Base-by-base conservation (phyloP, 2,329 filamentous ascomycete species). In the Verticillium dahliae region DNA sequence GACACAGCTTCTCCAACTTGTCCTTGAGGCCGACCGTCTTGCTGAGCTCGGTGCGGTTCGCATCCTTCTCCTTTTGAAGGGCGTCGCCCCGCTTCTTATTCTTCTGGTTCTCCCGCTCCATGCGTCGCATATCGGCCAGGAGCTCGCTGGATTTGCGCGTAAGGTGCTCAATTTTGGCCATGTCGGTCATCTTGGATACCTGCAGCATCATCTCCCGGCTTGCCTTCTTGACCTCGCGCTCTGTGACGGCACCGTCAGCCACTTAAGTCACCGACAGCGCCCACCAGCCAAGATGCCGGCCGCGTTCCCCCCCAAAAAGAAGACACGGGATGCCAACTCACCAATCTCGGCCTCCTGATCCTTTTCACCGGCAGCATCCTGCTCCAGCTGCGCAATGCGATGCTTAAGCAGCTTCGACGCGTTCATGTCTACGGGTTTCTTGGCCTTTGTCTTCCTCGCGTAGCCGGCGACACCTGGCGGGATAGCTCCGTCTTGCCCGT, bases 311-410 rank as follows among this genome's bases (percentile, higher is more conserved):
- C 2, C 18, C 18, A 22, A 22, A 22, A 31, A 57, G 27, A 66
- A 2, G 35, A 65, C 57, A 57, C 45, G 45, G 27, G 27, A 52
- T 52, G 45, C 50, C 50, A 84, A 31, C 87, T 73, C 80, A 96
- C 92, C 92, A 73, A 99, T 97, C 80, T 98, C 95, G 64, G 90
- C 86, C 77, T 97, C 93, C 76, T 97, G 92, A 69, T 96, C 94
- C 76, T 96, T 97, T 74, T 97, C 93, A 63, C 92, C 91, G 11
- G 92, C 92, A 58, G 90, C 91, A 81, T 97, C 93, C 65, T 92
- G 90, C 75, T 99, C 95, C 62, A 99, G 81, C 78, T 98, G 95
- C 27, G 92, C 94, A 72, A 99, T 97, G 72, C 96, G 92, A 65
- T 93, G 92, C 65, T 93, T 90, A 59, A 99, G 85, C 66, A 97